These are phyloP conservation scores for Pelargonium cotyledonis DNA, from an alignment of 441 rosid species.

Conservation along the genomic window DNA sequence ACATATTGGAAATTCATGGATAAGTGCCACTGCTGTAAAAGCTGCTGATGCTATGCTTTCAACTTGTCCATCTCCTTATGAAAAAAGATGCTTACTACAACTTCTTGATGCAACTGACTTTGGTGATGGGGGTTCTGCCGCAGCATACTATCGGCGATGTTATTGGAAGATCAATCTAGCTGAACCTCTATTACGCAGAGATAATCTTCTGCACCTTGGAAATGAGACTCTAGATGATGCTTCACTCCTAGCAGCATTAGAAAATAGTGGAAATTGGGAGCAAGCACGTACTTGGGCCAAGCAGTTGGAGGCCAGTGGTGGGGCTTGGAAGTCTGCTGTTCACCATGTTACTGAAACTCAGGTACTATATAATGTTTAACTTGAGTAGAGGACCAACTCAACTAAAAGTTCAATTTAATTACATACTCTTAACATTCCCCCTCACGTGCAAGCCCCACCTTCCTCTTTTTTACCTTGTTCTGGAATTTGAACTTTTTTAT, in stretches of 20 bases:
- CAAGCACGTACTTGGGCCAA: constrained; percentile 98
- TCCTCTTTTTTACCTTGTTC: no score
- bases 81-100: constrained; percentile 86
- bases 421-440: no score
- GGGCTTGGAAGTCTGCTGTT: constrained; percentile 78
- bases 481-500: no score
- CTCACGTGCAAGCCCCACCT: no score
- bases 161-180: constrained; percentile 97
- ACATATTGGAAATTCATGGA: constrained; percentile 69
- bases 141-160: constrained; percentile 65
- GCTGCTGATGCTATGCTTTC: constrained; percentile 92
- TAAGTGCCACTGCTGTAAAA: constrained; percentile 76
- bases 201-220: constrained; percentile 67
- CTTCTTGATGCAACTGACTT: constrained; percentile 91
- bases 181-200: constrained; percentile 76
- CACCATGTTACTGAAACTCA: constrained; percentile 96
- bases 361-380: constrained; percentile 37
- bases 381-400: no score
- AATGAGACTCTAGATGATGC: constrained; percentile 85
- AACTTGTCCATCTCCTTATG: constrained; percentile 95
- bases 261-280: constrained; percentile 88
- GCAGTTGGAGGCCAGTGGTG: constrained; percentile 87
- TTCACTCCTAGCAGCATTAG: constrained; percentile 78
- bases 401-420: no score
- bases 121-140: constrained; percentile 86